Percentiles rank a stretch among this genome's conserved stretches.
These are phyloP conservation scores for Zychaea mexicana DNA, from an alignment of 371 early-diverging fungal species.

Conservation along the genomic window DNA sequence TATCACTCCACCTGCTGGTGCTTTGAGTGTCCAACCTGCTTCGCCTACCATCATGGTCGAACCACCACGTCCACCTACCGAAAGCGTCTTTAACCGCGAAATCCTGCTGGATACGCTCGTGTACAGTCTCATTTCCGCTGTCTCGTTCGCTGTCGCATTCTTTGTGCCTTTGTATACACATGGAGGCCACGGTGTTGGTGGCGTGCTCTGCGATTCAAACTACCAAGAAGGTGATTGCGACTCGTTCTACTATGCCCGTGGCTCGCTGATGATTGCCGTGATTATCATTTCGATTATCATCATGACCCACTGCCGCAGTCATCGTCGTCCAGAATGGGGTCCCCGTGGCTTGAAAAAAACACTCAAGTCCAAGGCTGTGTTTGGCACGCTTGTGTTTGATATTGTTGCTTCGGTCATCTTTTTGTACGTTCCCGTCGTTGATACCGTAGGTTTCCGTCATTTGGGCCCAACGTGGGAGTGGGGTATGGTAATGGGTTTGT, in stretches of 20 bases:
- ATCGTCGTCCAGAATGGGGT: slow-evolving; percentile 59
- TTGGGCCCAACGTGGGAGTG: slow-evolving; percentile 76
- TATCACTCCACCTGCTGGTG: slow-evolving; percentile 76
- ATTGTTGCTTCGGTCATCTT: slow-evolving; percentile 55
- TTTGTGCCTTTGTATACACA: slow-evolving; percentile 58
- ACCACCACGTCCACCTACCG: slow-evolving; percentile 70
- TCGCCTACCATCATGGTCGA: slow-evolving; percentile 79
- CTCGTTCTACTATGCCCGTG: slow-evolving; percentile 77
- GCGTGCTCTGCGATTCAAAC: slow-evolving; percentile 56
- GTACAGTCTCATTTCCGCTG: slow-evolving; percentile 51
- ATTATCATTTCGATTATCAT: slow-evolving; percentile 73
- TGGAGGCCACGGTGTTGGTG: slow-evolving; percentile 43
- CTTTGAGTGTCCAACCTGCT: slow-evolving; percentile 76
- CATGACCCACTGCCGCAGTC: slow-evolving; percentile 73
- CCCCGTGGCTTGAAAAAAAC: slow-evolving; percentile 33
- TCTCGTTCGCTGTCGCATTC: slow-evolving; percentile 51
- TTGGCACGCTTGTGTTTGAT: slow-evolving; percentile 56
- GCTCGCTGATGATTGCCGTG: slow-evolving; percentile 69
- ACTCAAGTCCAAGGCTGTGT: slow-evolving; percentile 63
- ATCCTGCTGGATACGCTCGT: slow-evolving; percentile 22
- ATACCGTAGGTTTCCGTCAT: slow-evolving; percentile 71
- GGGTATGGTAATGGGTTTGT: slow-evolving; percentile 68
- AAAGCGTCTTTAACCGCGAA: slow-evolving; percentile 57
- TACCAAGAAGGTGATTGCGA: slow-evolving; percentile 68
- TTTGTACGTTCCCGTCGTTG: slow-evolving; percentile 74